Base-by-base conservation (phyloP, 768 basidiomycete genomes). In the Suillus sp. region DNA sequence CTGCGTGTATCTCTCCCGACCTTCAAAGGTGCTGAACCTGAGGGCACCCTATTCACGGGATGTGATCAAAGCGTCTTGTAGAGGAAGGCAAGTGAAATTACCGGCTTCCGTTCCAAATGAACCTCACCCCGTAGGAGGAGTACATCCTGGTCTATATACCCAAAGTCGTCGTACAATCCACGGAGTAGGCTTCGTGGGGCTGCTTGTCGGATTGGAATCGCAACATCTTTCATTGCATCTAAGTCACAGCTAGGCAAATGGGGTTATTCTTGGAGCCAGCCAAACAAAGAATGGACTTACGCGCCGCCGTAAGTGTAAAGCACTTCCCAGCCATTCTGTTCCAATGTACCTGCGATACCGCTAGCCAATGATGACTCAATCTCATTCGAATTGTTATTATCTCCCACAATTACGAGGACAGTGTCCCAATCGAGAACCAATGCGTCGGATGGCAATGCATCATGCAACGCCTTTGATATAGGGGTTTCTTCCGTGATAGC, bases 141-240 rank as follows among this genome's bases (percentile, higher is more conserved):
- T 38, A 83, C 78, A 13, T 78, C 77, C 1, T 72, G 69, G 3
- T 71, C 66, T 59, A 77, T 59, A n/a, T 63, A 27, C 57, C 65
- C 61, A 45, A 74, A 82, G 61, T 82, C 80, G 25, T 82, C 80
- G 43, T 71, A 68, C 11, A 78, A 66, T 5, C 81, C 80, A 13
- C 75, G 72, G 60, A 82, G 69, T 13, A 64, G 65, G 61, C 71
- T 59, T 38, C 74, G 73, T 11, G 73, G 76, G 25, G 67, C 74
- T 60, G 77, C 77, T 66, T 78, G 71, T 10, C 65, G 68, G 9
- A 75, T 68, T 5, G 80, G 78, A 20, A 67, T 61, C 4, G 74
- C 69, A 2, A 82, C 79, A 30, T 77, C 74, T 66, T 82, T 79
- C 9, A 75, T 73, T 53, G 65, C 72, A 3, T 82, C 81, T 67